Evolutionary conservation across 2,329 filamentous ascomycete species (phyloP).

Genomic region (Immersiporthe knoxdaviesiana): DNA sequence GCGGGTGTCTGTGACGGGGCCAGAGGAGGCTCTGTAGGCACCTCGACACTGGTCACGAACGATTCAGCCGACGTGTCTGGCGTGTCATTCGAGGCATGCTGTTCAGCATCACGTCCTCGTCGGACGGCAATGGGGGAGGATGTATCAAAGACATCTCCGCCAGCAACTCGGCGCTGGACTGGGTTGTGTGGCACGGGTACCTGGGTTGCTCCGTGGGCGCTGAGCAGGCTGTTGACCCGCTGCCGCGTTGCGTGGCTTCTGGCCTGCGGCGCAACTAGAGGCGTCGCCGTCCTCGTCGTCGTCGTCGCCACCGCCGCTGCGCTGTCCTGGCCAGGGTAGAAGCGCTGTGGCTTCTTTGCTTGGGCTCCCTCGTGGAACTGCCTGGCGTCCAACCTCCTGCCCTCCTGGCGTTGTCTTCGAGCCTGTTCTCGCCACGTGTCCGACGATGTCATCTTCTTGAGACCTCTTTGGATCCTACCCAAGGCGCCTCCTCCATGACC

Average conservation of each 20-base stretch:
- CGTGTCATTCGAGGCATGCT: conserved; percentile 4
- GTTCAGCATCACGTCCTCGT: neutral
- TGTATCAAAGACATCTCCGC: neutral
- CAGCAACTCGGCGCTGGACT: neutral
- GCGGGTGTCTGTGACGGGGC: conserved; percentile 3
- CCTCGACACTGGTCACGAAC: conserved; percentile 19
- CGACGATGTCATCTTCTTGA: conserved; percentile 25
- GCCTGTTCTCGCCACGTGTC: conserved; percentile 14
- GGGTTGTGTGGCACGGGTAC: neutral
- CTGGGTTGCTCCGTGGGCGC: neutral
- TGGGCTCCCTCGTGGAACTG: conserved; percentile 23
- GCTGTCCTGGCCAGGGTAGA: conserved; percentile 16
- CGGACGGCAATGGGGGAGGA: neutral
- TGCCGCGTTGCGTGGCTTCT: conserved; percentile 8
- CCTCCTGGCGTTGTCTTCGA: neutral
- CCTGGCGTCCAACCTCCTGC: conserved; percentile 13
- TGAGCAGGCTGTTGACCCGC: conserved; percentile 17
- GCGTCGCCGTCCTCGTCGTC: no score
- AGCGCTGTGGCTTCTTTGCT: conserved; percentile 25
- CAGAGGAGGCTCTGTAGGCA: conserved; percentile 12
- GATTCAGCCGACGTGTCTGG: conserved; percentile 21
- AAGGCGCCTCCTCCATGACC: conserved; percentile 15
- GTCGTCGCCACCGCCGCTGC: no score
- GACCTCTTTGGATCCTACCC: conserved; percentile 25
- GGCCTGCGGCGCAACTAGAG: neutral